Evolutionary conservation across 352 stramenopile genomes (phyloP).

Genomic region (Lagenidium sp.): DNA sequence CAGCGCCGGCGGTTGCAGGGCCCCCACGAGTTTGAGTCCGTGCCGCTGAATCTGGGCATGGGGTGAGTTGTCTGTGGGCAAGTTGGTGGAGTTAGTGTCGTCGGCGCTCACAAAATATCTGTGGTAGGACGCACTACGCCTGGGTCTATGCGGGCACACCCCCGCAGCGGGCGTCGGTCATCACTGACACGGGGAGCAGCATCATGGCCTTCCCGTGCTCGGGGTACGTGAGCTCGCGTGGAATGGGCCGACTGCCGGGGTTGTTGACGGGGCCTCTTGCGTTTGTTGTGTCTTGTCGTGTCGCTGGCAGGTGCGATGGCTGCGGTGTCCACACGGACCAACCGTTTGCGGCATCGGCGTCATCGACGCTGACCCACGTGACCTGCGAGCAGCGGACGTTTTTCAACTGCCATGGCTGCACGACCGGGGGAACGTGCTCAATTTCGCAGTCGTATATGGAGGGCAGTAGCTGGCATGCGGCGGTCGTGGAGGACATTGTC

Average conservation of each 20-base stretch:
- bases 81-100: no score
- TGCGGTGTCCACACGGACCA: slow-evolving; percentile 74
- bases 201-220: slow-evolving; percentile 80
- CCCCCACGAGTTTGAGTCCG: slow-evolving; percentile 34
- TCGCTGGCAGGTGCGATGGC: slow-evolving; percentile 30
- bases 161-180: slow-evolving; percentile 73
- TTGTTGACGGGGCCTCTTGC: no score
- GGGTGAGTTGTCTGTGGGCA: slow-evolving; percentile 18
- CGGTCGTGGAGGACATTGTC: slow-evolving; percentile 74
- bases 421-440: no score
- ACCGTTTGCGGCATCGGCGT: slow-evolving; percentile 46
- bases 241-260: no score
- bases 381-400: slow-evolving; percentile 36
- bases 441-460: slow-evolving; percentile 82
- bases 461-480: slow-evolving; percentile 76
- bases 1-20: slow-evolving; percentile 24
- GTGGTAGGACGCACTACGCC: slow-evolving; percentile 67
- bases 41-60: slow-evolving; percentile 59
- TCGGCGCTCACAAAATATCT: no score
- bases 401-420: slow-evolving; percentile 57
- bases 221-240: slow-evolving; percentile 38
- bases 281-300: background rate
- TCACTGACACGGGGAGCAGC: slow-evolving; percentile 72
- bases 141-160: slow-evolving; percentile 78
- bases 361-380: slow-evolving; percentile 61